These are phyloP conservation scores for Cytospora chrysosperma DNA, from an alignment of 2,329 filamentous ascomycete species.

Conservation along the genomic window DNA sequence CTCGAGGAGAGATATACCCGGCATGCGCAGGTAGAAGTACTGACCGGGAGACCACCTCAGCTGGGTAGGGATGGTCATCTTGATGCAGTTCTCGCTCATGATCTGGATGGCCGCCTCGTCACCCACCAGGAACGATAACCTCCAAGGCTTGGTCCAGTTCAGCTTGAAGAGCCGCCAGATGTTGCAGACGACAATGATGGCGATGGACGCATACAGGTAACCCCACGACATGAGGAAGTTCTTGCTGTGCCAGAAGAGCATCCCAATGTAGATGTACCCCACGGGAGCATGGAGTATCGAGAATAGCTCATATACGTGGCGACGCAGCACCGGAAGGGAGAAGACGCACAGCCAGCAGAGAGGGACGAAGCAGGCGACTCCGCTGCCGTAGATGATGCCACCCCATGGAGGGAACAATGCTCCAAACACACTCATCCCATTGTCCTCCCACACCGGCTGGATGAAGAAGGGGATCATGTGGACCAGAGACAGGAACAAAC, in stretches of 20 bases:
- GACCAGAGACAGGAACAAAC: constrained; percentile 76
- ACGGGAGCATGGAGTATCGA: constrained; percentile 79
- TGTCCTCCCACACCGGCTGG: constrained; percentile 81
- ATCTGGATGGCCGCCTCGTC: constrained; percentile 89
- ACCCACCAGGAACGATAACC: constrained; percentile 78
- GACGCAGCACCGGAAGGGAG: constrained; percentile 75
- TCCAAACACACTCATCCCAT: constrained; percentile 68
- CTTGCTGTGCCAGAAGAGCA: constrained; percentile 95
- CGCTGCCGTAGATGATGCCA: constrained; percentile 80
- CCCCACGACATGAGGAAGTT: constrained; percentile 89
- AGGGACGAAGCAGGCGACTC: constrained; percentile 77
- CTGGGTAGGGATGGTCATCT: constrained; percentile 90
- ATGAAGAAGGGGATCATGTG: constrained; percentile 90
- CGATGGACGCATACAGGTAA: constrained; percentile 80
- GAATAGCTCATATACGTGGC: constrained; percentile 82
- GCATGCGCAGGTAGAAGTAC: constrained; percentile 93
- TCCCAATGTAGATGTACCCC: constrained; percentile 73
- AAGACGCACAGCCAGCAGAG: constrained; percentile 80
- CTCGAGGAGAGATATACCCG: constrained; percentile 83
- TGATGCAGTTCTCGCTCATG: constrained; percentile 91
- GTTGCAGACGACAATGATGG: constrained; percentile 76
- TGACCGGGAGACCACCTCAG: constrained; percentile 92
- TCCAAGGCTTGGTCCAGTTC: constrained; percentile 84
- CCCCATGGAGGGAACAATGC: constrained; percentile 64
- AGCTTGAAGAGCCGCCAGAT: constrained; percentile 75